Percentiles rank a stretch among this genome's conserved stretches.
phyloP scores from a whole-genome alignment of 257 asterid genomes.

The Solanum microdontum region DNA sequence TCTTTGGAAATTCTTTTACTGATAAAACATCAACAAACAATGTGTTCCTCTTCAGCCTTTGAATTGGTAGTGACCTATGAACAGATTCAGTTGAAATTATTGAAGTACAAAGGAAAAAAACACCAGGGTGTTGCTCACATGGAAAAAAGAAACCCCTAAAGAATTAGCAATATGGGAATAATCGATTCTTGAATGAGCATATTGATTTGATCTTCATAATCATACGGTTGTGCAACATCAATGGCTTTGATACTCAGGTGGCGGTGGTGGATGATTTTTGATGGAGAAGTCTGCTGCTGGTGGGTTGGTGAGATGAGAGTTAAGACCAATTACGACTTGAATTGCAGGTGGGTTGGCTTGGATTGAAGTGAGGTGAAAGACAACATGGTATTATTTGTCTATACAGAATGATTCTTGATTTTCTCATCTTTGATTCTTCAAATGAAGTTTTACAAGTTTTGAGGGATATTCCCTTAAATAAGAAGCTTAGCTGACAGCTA shows the following conservation, averaged over 20 bases:
- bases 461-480: neutral
- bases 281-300: neutral
- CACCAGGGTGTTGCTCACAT: constrained; percentile 70
- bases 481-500: no score
- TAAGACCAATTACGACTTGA: neutral
- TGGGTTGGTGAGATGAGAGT: constrained; percentile 1
- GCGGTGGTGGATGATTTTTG: neutral
- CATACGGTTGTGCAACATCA: constrained; percentile 10
- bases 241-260: constrained; percentile 34
- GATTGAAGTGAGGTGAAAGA: constrained; percentile 22
- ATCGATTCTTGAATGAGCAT: constrained; percentile 31
- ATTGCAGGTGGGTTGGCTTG: constrained; percentile 6
- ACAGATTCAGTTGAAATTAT: constrained; percentile 51
- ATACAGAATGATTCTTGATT: neutral
- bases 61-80: constrained; percentile 47
- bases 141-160: constrained; percentile 40
- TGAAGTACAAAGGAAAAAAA: constrained; percentile 49
- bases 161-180: constrained; percentile 29
- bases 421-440: neutral
- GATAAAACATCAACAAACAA: constrained; percentile 65
- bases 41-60: constrained; percentile 44
- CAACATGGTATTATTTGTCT: constrained; percentile 19
- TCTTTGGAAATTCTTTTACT: constrained; percentile 56
- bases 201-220: constrained; percentile 13
- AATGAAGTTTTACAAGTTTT: neutral